Evolutionary conservation across 2,329 filamentous ascomycete species (phyloP), one percentile per base, ranked within the genome.

Genomic region (Phoma herbarum): DNA sequence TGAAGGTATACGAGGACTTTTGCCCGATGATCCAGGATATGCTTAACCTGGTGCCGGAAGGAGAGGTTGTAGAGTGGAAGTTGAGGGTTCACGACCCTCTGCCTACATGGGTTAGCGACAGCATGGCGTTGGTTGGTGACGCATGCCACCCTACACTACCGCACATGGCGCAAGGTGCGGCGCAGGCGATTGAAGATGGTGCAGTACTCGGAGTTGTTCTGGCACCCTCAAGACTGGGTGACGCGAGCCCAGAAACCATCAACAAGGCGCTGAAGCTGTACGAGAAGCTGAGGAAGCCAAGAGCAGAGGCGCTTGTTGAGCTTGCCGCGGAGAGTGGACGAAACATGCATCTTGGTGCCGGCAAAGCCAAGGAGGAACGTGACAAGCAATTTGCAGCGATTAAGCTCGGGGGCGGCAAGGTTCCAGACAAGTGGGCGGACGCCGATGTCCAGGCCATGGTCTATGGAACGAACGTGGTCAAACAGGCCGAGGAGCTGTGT

Each of bases 51-150:
- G 86, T 88, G 0, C 86, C 86, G 0, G 83, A 86, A 44, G 86
- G 86, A n/a, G 86, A 87, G 62, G 83, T 90, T 5, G 85, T 86
- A 63, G 87, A 90, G 71, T 90, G 88, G 85, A 87, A 86, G 63
- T 76, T 90, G 43, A 79, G 86, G 25, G 83, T 86, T 4, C 86
- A 89, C 68, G 82, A 85, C 35, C 86, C 86, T 0, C 74, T 90
- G 4, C 83, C 84, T 0, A 87, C 84, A 4, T 90, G 88, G 88
- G 79, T 86, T 0, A 76, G 84, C 35, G 81, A 82, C 11, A 79
- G 75, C 11, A 77, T 80, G 2, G 85, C 84, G 2, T 77, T 88
- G 4, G 78, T 87, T 0, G 85, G 85, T 20, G 86, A 88, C 67
- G 84, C 85, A 1, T 86, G 84, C 66, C 87, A 89, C 71, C 85